phyloP scores from a whole-genome alignment of 2,329 filamentous ascomycete species.

The Furcasterigmium sp. region DNA sequence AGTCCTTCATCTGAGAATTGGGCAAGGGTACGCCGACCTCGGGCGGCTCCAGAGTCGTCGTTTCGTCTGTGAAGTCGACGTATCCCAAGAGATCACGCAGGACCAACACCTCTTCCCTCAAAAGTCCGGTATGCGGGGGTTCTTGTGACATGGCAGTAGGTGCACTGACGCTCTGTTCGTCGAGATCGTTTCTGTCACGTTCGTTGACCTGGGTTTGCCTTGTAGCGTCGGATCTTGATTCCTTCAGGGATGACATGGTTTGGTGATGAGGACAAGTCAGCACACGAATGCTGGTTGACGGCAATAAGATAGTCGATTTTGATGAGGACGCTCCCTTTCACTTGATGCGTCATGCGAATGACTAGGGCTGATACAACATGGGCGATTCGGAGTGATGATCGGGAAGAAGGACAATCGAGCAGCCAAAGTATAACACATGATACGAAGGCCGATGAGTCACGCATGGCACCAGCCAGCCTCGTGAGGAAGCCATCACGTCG shows the following conservation, averaged over 20 bases:
- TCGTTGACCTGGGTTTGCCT: not conserved
- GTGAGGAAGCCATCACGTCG: too few species aligned
- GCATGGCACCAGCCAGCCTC: too few species aligned
- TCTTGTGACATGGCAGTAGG: not conserved
- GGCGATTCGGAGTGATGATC: not conserved
- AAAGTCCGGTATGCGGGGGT: not conserved
- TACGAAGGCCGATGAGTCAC: too few species aligned
- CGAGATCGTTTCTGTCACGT: not conserved
- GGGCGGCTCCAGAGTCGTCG: not conserved
- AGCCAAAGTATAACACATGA: too few species aligned
- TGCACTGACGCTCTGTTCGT: not conserved
- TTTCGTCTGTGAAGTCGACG: not conserved
- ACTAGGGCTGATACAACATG: not conserved
- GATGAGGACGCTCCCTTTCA: not conserved
- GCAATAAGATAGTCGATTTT: not conserved
- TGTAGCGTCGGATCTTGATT: not conserved
- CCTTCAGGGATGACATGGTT: not conserved
- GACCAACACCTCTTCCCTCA: not conserved
- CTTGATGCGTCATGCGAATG: not conserved
- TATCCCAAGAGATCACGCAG: not conserved
- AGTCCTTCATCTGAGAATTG: conserved; percentile 5
- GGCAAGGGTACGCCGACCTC: not conserved
- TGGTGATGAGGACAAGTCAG: not conserved
- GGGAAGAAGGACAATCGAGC: not conserved
- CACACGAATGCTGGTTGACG: not conserved